phyloP scores from a whole-genome alignment of 345 rosid species.

The Cardiospermum halicacabum region DNA sequence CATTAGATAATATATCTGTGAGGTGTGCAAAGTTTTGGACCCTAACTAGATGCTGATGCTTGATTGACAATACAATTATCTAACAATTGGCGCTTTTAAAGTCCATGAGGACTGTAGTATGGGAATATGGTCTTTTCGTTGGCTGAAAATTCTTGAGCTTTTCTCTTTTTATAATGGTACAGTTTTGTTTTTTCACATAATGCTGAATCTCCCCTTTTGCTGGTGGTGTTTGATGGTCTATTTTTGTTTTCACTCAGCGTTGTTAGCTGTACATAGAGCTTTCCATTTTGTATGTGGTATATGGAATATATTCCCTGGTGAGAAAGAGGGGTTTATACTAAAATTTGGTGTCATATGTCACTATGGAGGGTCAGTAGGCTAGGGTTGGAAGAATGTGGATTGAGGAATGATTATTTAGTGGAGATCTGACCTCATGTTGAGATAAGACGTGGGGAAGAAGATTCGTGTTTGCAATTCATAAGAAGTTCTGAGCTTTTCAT shows the following conservation, averaged over 20 bases:
- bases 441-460: neutral
- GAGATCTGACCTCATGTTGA: conserved; percentile 10
- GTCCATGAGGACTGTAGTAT: conserved; percentile 45
- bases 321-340: conserved; percentile 13
- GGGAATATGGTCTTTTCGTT: conserved; percentile 48
- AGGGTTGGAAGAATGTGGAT: conserved; percentile 13
- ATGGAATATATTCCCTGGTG: conserved; percentile 38
- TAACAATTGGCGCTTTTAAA: conserved; percentile 29
- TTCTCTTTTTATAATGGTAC: conserved; percentile 29
- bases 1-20: conserved; percentile 15
- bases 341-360: conserved; percentile 9
- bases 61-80: conserved; percentile 29
- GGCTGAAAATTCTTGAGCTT: conserved; percentile 14
- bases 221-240: conserved; percentile 31
- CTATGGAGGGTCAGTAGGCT: neutral
- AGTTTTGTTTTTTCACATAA: conserved; percentile 52
- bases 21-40: conserved; percentile 23
- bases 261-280: conserved; percentile 12
- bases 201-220: conserved; percentile 31
- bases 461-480: neutral
- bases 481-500: neutral
- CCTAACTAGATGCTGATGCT: conserved; percentile 53
- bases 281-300: conserved; percentile 26
- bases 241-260: conserved; percentile 18
- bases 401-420: conserved; percentile 12